Evolutionary conservation across 169 alveolate species (phyloP).

Genomic region (Cryptosporidium meleagridis): DNA sequence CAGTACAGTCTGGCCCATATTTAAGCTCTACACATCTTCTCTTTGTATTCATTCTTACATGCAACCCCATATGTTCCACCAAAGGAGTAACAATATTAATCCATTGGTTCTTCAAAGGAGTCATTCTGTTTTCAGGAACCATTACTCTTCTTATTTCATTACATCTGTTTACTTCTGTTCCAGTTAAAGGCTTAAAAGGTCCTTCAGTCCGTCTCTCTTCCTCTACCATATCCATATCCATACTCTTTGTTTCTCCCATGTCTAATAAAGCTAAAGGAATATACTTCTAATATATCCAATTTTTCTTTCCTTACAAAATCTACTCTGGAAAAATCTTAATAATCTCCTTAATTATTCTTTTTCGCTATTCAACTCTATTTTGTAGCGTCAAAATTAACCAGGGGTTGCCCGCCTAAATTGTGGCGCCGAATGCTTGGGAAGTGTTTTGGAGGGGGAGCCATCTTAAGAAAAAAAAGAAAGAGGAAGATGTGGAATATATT

Average conservation of each 20-base stretch:
- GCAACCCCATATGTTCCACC: constrained; percentile 95
- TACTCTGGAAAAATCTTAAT: background rate
- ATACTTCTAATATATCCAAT: background rate
- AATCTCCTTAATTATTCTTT: background rate
- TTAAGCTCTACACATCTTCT: constrained; percentile 89
- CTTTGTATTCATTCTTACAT: constrained; percentile 93
- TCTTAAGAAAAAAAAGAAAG: background rate
- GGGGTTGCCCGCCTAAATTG: background rate
- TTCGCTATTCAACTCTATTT: background rate
- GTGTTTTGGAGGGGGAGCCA: background rate
- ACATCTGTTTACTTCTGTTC: constrained; percentile 32
- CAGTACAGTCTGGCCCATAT: constrained; percentile 71
- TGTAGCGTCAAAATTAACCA: background rate
- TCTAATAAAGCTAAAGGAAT: background rate
- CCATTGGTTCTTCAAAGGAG: constrained; percentile 93
- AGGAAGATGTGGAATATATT: background rate
- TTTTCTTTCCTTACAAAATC: background rate
- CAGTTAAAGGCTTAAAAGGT: constrained; percentile 44
- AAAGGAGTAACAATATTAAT: constrained; percentile 91
- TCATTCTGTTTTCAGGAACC: constrained; percentile 92
- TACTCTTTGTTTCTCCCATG: constrained; percentile 8
- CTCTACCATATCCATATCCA: constrained; percentile 4
- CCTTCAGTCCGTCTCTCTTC: constrained; percentile 22
- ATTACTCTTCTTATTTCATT: constrained; percentile 86
- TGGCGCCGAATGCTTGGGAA: background rate